phyloP scores from a whole-genome alignment of 495 filamentous ascomycete species.

The Podospora fimiseda region DNA sequence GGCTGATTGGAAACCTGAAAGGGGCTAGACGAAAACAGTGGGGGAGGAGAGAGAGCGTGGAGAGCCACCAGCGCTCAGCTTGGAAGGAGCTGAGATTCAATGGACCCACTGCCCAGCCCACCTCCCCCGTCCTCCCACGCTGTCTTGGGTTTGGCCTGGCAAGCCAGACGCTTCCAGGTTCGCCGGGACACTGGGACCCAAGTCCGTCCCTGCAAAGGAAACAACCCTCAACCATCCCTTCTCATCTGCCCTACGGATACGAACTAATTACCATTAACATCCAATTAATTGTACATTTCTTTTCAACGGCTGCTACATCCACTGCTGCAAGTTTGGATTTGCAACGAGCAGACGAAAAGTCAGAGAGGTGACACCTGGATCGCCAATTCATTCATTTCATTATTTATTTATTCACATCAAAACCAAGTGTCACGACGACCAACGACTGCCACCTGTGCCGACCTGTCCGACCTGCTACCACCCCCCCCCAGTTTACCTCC shows the following conservation, averaged over 20 bases:
- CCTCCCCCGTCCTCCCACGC: conserved; percentile 10
- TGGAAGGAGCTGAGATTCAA: conserved; percentile 15
- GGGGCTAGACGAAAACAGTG: conserved; percentile 1
- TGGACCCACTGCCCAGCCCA: neutral
- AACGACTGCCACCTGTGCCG: neutral
- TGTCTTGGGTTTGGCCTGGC: conserved; percentile 9
- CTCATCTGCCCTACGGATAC: neutral
- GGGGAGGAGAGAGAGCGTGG: conserved; percentile 10
- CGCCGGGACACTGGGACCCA: neutral
- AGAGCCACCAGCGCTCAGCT: conserved; percentile 11
- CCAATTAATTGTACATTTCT: neutral
- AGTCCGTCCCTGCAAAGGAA: neutral
- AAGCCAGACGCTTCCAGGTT: neutral
- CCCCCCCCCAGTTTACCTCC: no score
- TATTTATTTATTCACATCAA: neutral
- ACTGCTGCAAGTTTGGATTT: no score
- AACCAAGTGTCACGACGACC: neutral
- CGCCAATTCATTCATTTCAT: neutral
- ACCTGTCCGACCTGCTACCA: no score
- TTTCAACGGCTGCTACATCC: neutral
- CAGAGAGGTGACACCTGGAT: neutral
- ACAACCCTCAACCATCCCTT: neutral
- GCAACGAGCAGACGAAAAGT: neutral
- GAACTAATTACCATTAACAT: neutral
- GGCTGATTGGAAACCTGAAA: conserved; percentile 2